phyloP scores from a whole-genome alignment of 106 monocot genomes.

The Alisma plantagoaquatica region DNA sequence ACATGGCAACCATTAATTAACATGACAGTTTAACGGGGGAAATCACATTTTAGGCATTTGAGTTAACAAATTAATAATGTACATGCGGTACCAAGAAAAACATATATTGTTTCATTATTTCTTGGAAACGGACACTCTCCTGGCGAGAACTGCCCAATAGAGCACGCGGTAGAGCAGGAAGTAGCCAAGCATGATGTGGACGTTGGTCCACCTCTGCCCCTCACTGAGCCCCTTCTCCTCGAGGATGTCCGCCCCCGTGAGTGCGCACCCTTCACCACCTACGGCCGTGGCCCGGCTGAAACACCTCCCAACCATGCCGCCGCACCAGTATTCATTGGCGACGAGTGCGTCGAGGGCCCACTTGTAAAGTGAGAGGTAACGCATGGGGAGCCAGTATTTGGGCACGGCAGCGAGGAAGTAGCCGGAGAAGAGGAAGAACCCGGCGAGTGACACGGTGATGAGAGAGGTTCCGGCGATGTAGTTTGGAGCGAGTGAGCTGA shows the following conservation, averaged over 20 bases:
- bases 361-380: constrained; percentile 82
- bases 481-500: constrained; percentile 80
- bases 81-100: too few relatives aligned
- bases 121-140: constrained; percentile 53
- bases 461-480: constrained; percentile 90
- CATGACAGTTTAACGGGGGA: too few relatives aligned
- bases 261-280: constrained; percentile 31
- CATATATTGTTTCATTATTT: constrained; percentile 23
- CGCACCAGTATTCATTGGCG: constrained; percentile 83
- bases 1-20: too few relatives aligned
- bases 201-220: constrained; percentile 52
- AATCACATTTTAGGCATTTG: too few relatives aligned
- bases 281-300: constrained; percentile 32
- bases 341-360: constrained; percentile 83
- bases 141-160: constrained; percentile 60
- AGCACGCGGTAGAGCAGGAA: constrained; percentile 76
- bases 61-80: too few relatives aligned
- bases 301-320: constrained; percentile 40
- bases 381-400: constrained; percentile 76
- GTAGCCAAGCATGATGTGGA: constrained; percentile 71
- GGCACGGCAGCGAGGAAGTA: constrained; percentile 89
- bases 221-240: constrained; percentile 34
- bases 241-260: constrained; percentile 60
- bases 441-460: constrained; percentile 73
- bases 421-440: constrained; percentile 94